Evolutionary conservation across 345 rosid species (phyloP), one percentile per base, ranked within the genome.

Genomic region (Camelina laxa): DNA sequence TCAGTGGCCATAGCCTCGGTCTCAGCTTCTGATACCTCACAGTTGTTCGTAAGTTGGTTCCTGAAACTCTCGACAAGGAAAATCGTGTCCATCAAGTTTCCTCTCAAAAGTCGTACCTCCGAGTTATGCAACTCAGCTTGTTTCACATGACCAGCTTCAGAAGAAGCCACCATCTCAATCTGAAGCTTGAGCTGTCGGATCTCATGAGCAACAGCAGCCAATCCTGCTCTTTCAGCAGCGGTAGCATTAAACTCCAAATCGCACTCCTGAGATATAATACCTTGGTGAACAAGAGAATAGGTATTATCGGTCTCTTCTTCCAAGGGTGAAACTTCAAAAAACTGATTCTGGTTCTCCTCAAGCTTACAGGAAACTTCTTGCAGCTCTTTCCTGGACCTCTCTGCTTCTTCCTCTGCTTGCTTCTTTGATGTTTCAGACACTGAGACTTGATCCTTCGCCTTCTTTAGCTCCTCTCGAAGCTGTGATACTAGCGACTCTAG

Each of bases 381-480:
- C 1, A 89, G 73, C 66, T 87, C 89, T 70, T 88, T 87, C 87
- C 81, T 86, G 67, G 91, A 80, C 33, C 88, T 92, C 67, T 88
- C 97, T 38, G 92, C 89, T 60, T 95, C 91, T 83, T 88, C 81
- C 79, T 83, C 87, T 35, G 89, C 94, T 70, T 82, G 90, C 79
- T 84, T 85, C 85, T 84, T 96, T 80, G 82, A 79, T 69, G 89
- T 81, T 76, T 92, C 96, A 44, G 91, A 87, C 49, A 81, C 73
- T 56, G 45, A 79, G 22, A 89, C 77, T 80, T 92, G 86, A 50
- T 89, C 97, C 80, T 86, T 92, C 16, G 86, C 80, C 84, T 86
- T 92, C 84, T 87, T 91, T 71, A 96, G 87, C 72, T 92, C 98
- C 72, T 89, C 98, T 70, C 87, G 88, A 74, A 96, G 95, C 65